Evolutionary conservation across 306 rosid species (phyloP).

Genomic region (Macrotyloma uniflorum): DNA sequence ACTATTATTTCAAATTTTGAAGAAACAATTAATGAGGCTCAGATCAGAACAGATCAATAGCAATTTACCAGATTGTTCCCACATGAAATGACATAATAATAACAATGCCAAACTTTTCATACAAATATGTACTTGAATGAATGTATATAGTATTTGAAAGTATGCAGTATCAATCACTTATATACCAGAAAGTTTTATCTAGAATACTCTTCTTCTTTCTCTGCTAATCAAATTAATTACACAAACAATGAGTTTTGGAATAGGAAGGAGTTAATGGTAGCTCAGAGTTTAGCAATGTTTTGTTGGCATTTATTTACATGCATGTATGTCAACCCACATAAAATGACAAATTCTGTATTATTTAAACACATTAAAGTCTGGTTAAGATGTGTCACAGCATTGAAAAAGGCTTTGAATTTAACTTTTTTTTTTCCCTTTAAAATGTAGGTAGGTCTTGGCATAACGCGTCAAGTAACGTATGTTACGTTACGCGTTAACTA

Average conservation of each 20-base stretch:
- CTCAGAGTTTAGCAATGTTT: not conserved
- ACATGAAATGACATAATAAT: constrained; percentile 11
- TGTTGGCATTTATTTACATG: not conserved
- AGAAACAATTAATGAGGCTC: constrained; percentile 25
- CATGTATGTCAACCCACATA: not conserved
- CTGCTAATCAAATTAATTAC: not conserved
- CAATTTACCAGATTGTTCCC: constrained; percentile 3
- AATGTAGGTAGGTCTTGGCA: constrained; percentile 14
- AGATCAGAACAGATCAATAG: not conserved
- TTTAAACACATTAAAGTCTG: not conserved
- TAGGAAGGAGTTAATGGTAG: not conserved
- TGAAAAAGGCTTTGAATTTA: not conserved
- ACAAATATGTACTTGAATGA: not conserved
- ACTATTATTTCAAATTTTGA: constrained; percentile 22
- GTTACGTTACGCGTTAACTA: constrained; percentile 27
- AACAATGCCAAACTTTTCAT: not conserved
- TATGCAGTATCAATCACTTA: too few relatives aligned
- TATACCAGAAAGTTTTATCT: too few relatives aligned
- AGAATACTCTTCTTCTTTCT: too few relatives aligned
- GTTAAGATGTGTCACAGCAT: not conserved
- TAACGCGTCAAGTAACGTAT: constrained; percentile 28
- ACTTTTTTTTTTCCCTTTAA: not conserved
- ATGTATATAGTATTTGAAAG: not conserved
- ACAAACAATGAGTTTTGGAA: not conserved
- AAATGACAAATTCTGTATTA: not conserved